Evolutionary conservation across 2,329 filamentous ascomycete species (phyloP).

Genomic region (Pyricularia pennisetigena): DNA sequence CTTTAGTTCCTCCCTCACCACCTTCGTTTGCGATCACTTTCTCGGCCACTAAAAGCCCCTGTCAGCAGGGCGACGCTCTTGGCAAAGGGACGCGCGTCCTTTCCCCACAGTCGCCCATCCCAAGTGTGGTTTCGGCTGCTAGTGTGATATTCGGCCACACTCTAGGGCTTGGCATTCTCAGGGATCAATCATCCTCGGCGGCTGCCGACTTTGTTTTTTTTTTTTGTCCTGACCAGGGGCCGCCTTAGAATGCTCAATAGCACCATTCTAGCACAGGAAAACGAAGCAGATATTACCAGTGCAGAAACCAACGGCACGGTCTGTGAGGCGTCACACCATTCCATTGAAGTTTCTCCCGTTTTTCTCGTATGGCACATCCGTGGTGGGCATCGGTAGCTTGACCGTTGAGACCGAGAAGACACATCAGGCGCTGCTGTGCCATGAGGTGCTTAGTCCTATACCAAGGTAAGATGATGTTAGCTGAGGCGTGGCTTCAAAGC

Average conservation of each 20-base stretch:
- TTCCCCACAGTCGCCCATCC: neutral
- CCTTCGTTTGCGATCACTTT: neutral
- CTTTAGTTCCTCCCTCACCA: neutral
- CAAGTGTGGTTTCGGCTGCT: neutral
- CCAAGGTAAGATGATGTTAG: neutral
- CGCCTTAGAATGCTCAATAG: neutral
- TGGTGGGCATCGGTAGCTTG: neutral
- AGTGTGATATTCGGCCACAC: neutral
- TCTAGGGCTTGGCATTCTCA: neutral
- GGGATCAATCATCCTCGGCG: neutral
- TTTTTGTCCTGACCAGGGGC: neutral
- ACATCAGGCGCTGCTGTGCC: neutral
- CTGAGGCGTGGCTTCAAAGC: neutral
- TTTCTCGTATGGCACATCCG: neutral
- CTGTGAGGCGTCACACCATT: neutral
- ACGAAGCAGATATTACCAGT: neutral
- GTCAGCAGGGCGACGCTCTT: neutral
- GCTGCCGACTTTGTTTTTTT: neutral
- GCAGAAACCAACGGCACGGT: neutral
- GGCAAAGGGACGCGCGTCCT: neutral
- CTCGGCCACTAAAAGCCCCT: neutral
- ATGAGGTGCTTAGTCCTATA: neutral
- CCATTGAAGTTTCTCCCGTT: neutral
- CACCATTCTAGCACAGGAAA: neutral
- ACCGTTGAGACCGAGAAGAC: neutral